Conservation (phyloP, 2,329 filamentous ascomycete genomes). For the Sporothrix variecibatus region DNA sequence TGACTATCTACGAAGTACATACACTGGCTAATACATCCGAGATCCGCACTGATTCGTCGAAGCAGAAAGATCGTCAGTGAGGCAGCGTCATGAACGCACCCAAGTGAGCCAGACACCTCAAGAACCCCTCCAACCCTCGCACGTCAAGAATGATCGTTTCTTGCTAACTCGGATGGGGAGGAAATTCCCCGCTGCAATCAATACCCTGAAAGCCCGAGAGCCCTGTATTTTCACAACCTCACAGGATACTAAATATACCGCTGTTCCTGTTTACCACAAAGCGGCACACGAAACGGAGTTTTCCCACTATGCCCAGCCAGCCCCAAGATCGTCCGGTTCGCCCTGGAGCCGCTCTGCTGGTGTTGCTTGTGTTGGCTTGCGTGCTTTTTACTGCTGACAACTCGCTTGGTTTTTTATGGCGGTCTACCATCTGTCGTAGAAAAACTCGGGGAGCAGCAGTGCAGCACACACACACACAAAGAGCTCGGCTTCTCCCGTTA, state of each 20-base stretch:
- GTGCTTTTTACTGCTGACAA: background rate
- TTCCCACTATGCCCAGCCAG: background rate
- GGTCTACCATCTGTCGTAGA: background rate
- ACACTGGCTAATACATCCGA: background rate
- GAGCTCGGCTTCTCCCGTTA: background rate
- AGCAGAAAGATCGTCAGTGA: background rate
- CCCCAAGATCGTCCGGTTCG: background rate
- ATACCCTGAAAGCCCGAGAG: background rate
- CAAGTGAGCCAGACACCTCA: background rate
- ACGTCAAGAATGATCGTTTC: background rate
- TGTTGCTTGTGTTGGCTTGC: background rate
- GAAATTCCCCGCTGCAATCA: background rate
- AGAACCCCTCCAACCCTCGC: background rate
- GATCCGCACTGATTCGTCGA: background rate
- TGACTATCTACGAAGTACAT: background rate
- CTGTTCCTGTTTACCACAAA: too few species aligned
- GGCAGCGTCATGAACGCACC: background rate
- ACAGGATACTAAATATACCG: too few species aligned
- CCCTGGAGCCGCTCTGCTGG: too few species aligned
- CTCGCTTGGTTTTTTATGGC: too few species aligned
- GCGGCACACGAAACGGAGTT: background rate
- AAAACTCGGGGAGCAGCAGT: background rate
- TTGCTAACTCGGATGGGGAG: background rate
- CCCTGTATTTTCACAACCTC: background rate
- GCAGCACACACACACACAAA: background rate